Evolutionary conservation across 148 eudicot genomes (phyloP), one percentile per base, ranked within the genome.

Genomic region (Rhododendron simsii): DNA sequence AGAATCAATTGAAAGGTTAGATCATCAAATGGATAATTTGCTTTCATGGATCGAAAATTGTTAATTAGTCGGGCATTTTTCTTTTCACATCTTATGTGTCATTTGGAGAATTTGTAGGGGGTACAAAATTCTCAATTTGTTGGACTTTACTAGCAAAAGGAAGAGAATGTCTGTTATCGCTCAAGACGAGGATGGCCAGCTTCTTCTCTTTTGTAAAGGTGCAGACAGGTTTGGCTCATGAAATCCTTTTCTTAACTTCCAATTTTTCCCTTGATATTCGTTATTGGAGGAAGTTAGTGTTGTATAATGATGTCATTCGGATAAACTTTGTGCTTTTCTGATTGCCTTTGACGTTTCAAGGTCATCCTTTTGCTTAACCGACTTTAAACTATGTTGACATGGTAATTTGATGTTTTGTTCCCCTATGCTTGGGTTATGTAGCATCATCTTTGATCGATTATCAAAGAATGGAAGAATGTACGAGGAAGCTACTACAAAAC

Each of bases 391-490:
- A 73, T 10, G 18, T 50, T 80, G 41, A 67, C 39, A 78, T 81
- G 20, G 69, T 67, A 80, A 79, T 77, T 67, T 44, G 79, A 78
- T 39, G 33, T 48, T 55, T 75, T 75, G 13, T 84, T 85, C 44
- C 35, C 3, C 44, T 81, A 69, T 76, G 26, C 76, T 50, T 88
- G 81, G 75, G 53, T 81, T 23, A 50, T 89, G 83, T 93, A 97
- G 99, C 90, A 93, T 97, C 85, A 95, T 97, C 30, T 95, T 94
- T 89, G 98, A 97, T 4, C 93, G 98, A 47, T 89, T 97, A 78
- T 86, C 99, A 69, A 95, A 92, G 82, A 93, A 94, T 48, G 99
- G 99, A 82, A 95, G 89, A 87, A 82, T 51, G 75, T 97, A 82
- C 86, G 86, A 90, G 86, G 93, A 90, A 47, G 85, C 92, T 84